Base-by-base conservation (phyloP, 495 filamentous ascomycete genomes). In the Neurospora sp. region DNA sequence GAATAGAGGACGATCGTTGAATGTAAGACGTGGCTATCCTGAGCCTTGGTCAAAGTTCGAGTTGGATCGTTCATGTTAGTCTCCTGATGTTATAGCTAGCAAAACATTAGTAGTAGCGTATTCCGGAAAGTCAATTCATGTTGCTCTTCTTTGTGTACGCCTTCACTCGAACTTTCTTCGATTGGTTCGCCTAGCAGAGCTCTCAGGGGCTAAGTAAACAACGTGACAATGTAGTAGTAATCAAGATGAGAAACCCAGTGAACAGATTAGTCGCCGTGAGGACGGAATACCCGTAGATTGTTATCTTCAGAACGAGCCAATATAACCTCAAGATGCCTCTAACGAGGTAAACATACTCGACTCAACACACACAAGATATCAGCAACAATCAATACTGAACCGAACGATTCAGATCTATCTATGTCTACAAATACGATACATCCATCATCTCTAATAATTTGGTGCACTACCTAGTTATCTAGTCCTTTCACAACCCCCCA, bases 401-500 rank as follows among this genome's bases (percentile, higher is more conserved):
- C 39, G 11, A 12, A 4, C 10, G 2, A 39, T 39, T 12, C 39
- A 39, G 39, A 39, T 39, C 27, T 27, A 27, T 27, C 27, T 27
- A 27, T 27, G 27, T 27, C 27, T 27, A 27, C 27, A 27, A 27
- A 27, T 27, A 27, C 27, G 27, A 27, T 27, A 27, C 5, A 59
- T 27, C 20, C 23, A 27, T 20, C 18, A 46, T 3, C 8, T 10
- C 8, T 1, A 46, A 46, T 0, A 5, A 20, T 18, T 0, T 0
- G 3, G 9, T 20, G 4, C n/a, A 46, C 42, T 46, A 20, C n/a
- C 3, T 46, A n/a, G 41, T 27, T 27, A 27, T 27, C 27, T 27
- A 27, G 27, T 27, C 27, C 11, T 20, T 73, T 42, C 73, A 74
- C 7, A 79, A 66, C 0, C 70, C 71, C 12, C 75, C 73, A 71